Conservation (phyloP, 352 stramenopile species). For the Phytopythium vexans region DNA sequence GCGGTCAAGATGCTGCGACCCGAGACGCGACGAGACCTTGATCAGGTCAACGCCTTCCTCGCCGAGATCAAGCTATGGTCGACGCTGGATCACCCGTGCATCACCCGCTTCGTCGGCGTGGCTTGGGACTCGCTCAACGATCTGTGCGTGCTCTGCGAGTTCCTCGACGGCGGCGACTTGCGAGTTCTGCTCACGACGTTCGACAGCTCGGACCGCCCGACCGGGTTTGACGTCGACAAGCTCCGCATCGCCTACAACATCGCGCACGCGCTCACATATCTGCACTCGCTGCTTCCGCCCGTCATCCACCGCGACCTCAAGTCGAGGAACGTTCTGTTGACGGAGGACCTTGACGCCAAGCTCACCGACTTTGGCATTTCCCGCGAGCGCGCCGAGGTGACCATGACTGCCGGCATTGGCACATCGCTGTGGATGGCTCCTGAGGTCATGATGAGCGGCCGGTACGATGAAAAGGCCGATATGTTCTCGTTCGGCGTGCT, state of each 20-base stretch:
- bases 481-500: slow-evolving; percentile 31
- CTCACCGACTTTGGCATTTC: slow-evolving; percentile 35
- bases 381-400: slow-evolving; percentile 11
- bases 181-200: slow-evolving; percentile 27
- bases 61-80: slow-evolving; percentile 31
- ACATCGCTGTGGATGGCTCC: slow-evolving; percentile 30
- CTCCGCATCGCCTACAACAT: slow-evolving; percentile 19
- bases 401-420: slow-evolving; percentile 24
- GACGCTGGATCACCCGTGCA: slow-evolving; percentile 25
- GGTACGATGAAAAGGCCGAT: slow-evolving; percentile 23
- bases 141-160: slow-evolving; percentile 42
- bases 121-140: slow-evolving; percentile 39
- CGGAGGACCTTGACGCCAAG: slow-evolving; percentile 15
- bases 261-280: slow-evolving; percentile 24
- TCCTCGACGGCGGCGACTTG: slow-evolving; percentile 45
- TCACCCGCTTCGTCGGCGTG: slow-evolving; percentile 41
- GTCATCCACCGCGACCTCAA: slow-evolving; percentile 33
- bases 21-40: slow-evolving; percentile 16
- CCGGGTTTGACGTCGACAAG: slow-evolving; percentile 27
- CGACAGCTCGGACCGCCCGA: slow-evolving; percentile 7
- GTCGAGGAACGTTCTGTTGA: slow-evolving; percentile 23
- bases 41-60: slow-evolving; percentile 34
- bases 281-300: slow-evolving; percentile 27
- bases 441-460: slow-evolving; percentile 17
- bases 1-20: slow-evolving; percentile 34